A percentile compares a stretch with the other conserved stretches of the same genome.
These are phyloP conservation scores for Suillus bovinus DNA, from an alignment of 768 basidiomycete genomes.

Conservation along the genomic window DNA sequence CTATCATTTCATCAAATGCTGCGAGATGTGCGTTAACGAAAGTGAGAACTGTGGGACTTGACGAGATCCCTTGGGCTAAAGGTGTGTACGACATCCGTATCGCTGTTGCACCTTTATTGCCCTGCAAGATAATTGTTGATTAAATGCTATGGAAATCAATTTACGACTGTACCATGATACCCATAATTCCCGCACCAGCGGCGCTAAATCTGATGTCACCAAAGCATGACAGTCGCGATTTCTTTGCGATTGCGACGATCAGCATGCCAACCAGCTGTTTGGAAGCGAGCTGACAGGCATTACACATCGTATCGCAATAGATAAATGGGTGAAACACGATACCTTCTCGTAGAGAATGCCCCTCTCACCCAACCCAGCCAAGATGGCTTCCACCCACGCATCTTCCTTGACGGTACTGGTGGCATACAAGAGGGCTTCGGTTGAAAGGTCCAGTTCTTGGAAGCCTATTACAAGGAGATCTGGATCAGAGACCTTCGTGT, in stretches of 20 bases:
- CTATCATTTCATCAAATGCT: conserved; percentile 78
- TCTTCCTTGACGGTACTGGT: conserved; percentile 65
- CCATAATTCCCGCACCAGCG: conserved; percentile 75
- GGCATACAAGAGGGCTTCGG: conserved; percentile 76
- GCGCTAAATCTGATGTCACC: conserved; percentile 49
- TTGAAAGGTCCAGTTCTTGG: conserved; percentile 78
- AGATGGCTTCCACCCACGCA: conserved; percentile 64
- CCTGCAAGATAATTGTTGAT: conserved; percentile 41
- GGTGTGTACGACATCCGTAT: conserved; percentile 61
- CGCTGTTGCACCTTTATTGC: conserved; percentile 82
- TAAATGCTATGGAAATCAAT: conserved; percentile 2
- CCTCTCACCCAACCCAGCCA: conserved; percentile 72
- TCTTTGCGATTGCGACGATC: conserved; percentile 68
- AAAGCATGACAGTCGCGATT: conserved; percentile 49
- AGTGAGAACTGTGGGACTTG: conserved; percentile 51
- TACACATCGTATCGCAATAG: conserved; percentile 1
- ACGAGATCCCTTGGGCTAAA: conserved; percentile 24
- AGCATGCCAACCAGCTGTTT: conserved; percentile 86
- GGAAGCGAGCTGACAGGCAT: conserved; percentile 54
- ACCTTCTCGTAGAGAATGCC: conserved; percentile 69
- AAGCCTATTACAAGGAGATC: conserved; percentile 78
- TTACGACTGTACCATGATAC: conserved; percentile 59
- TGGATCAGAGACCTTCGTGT: conserved; percentile 42
- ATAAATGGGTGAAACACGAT: background rate
- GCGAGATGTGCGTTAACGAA: conserved; percentile 85